Evolutionary conservation across 495 filamentous ascomycete species (phyloP).

Genomic region (Sporormia fimetaria): DNA sequence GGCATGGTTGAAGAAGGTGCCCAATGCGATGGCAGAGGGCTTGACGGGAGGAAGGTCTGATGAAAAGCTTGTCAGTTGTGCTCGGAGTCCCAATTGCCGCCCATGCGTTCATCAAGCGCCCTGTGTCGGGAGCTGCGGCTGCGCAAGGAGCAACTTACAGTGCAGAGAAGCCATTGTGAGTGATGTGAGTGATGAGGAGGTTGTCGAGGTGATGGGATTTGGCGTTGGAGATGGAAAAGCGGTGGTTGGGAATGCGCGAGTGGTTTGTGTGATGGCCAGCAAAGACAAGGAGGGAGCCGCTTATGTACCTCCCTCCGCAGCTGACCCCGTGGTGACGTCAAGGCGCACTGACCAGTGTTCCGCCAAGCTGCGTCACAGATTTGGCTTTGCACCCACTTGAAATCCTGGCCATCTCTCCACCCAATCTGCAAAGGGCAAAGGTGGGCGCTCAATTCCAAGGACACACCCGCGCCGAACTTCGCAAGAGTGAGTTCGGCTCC

Average conservation of each 20-base stretch:
- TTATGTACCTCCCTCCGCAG: too few relatives aligned
- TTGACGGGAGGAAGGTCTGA: slow-evolving; percentile 90
- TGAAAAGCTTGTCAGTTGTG: slow-evolving; percentile 1
- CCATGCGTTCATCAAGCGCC: slow-evolving; percentile 2
- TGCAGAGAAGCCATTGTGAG: slow-evolving; percentile 50
- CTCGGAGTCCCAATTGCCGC: slow-evolving; percentile 1
- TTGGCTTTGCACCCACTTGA: too few relatives aligned
- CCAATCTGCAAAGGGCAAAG: too few relatives aligned
- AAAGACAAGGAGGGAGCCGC: too few relatives aligned
- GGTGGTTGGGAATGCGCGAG: slow-evolving; percentile 4
- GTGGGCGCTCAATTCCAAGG: too few relatives aligned
- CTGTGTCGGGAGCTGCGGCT: not conserved
- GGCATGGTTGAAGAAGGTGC: slow-evolving; percentile 88
- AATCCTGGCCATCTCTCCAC: too few relatives aligned
- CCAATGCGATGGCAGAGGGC: slow-evolving; percentile 92
- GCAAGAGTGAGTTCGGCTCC: too few relatives aligned
- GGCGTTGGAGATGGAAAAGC: not conserved
- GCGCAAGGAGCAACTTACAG: slow-evolving; percentile 43
- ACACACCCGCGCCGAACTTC: too few relatives aligned
- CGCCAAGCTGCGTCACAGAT: too few relatives aligned
- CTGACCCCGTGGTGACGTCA: too few relatives aligned
- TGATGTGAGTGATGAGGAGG: slow-evolving; percentile 3
- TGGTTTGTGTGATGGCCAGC: not conserved
- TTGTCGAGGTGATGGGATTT: slow-evolving; percentile 8
- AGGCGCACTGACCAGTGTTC: too few relatives aligned